Evolutionary conservation across 2,329 filamentous ascomycete species (phyloP).

Genomic region (Beauveria australis): DNA sequence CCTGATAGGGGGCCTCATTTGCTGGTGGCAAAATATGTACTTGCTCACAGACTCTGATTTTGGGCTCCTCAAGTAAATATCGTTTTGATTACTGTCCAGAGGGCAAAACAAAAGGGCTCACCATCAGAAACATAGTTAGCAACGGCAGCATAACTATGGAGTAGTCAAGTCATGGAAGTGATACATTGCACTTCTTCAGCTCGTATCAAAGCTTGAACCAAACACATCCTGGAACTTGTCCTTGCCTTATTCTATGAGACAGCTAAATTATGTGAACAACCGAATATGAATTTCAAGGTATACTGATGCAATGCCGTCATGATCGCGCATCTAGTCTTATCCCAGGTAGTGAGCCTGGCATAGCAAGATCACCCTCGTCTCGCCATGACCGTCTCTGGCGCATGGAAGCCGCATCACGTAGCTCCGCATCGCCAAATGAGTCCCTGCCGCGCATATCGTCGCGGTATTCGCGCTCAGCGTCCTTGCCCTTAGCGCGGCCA

Average conservation of each 20-base stretch:
- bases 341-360: slow-evolving; percentile 39
- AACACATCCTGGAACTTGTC: not conserved
- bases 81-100: too few species aligned
- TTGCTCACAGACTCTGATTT: slow-evolving; percentile 51
- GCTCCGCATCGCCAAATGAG: slow-evolving; percentile 35
- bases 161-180: not conserved
- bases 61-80: slow-evolving; percentile 18
- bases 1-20: slow-evolving; percentile 60
- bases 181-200: not conserved
- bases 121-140: not conserved
- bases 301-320: not conserved
- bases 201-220: not conserved
- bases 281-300: not conserved
- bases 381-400: slow-evolving; percentile 30
- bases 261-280: not conserved
- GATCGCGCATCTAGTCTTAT: slow-evolving; percentile 23
- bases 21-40: slow-evolving; percentile 67
- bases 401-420: slow-evolving; percentile 28
- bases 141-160: not conserved
- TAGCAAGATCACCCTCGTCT: slow-evolving; percentile 33
- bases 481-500: slow-evolving; percentile 46
- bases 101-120: not conserved
- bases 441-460: slow-evolving; percentile 42
- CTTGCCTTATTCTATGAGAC: not conserved
- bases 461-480: slow-evolving; percentile 40